Evolutionary conservation across 2,329 filamentous ascomycete genomes (phyloP), one percentile per base, ranked within the genome.

Genomic region (Arthrobotrys sinensis): DNA sequence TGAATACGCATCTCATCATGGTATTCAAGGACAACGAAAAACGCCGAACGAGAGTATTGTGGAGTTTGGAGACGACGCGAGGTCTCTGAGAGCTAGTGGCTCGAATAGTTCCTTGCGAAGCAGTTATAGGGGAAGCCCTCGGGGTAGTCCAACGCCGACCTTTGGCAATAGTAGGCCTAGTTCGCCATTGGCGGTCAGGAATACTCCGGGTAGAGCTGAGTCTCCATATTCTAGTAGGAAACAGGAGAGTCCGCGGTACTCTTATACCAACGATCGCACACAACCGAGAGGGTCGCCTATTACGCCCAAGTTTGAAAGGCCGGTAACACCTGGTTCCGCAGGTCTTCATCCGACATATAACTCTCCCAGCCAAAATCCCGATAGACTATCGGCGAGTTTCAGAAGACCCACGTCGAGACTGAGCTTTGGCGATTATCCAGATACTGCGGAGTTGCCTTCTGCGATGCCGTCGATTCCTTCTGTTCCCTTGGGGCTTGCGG

Each of bases 1-100:
- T 81, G 93, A 97, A 84, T 99, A 97, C 82, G 94, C 94, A 6
- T 90, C 91, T 76, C 96, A 99, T 83, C 96, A 99, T 83, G 92
- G 93, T 50, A 91, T 93, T n/a, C 90, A 82, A 28, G 80, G 79
- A 24, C 66, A 53, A 16, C 24, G 65, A 89, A 52, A 87, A 48
- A 65, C 57, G 6, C 16, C 14, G 6, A 53, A 7, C 12, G 76
- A 79, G 12, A 68, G 69, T 12, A 16, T 73, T 36, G 70, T 79
- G 4, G 76, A 79, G 38, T 73, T 79, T 60, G 76, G 68, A 6
- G 76, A 79, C 14, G 69, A 73, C 34, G 52, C 64, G 19, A 36
- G 69, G 48, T 79, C 76, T 19, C 38, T 79, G 12, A 36, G 69
- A 24, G 70, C 53, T 10, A 79, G 76, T 52, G 64, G 64, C 5